Base-by-base conservation (phyloP, 2,329 filamentous ascomycete genomes). In the Aspergillus uvarum region DNA sequence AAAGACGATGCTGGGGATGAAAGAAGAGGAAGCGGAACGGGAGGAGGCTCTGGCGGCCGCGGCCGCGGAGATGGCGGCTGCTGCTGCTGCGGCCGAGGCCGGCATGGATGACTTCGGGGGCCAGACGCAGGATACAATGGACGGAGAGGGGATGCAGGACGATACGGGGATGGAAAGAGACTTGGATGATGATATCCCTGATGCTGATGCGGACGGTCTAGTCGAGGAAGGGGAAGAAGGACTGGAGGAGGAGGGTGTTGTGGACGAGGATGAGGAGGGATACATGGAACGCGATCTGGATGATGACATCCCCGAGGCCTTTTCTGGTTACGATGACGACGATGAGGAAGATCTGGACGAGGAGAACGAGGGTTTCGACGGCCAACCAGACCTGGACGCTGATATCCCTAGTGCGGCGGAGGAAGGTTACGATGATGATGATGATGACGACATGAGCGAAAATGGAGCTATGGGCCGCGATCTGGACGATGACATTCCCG, bases 1-100 rank as follows among this genome's bases (percentile, higher is more conserved):
- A 59, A 99, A 98, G 81, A 96, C 94, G 1, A 86, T 96, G 61
- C 89, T 96, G 72, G 92, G 96, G 63, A 86, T 92, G 78, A 88
- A 90, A 47, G 95, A 99, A 77, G 95, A 99, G 79, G 87, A 89
- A 66, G 85, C 90, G 11, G 95, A 99, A 79, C 85, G 90, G 58
- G 89, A 94, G 72, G 95, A 99, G 76, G 90, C 93, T 61, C 86
- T 90, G 63, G 87, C 90, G 70, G 85, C 89, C 2, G 79, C 91
- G 4, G 86, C 89, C 59, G 83, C 90, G 70, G 91, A 96, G 71
- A 82, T 96, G 48, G 89, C 89, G 14, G 70, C 71, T 29, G 88
- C 90, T 71, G 84, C 89, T 5, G 78, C 91, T 11, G 86, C 89
- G 54, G 84, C 90, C 83, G 77, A 70, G 11, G 70, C 65, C 16